Conservation (phyloP, 768 basidiomycete species). For the Postia placenta region DNA sequence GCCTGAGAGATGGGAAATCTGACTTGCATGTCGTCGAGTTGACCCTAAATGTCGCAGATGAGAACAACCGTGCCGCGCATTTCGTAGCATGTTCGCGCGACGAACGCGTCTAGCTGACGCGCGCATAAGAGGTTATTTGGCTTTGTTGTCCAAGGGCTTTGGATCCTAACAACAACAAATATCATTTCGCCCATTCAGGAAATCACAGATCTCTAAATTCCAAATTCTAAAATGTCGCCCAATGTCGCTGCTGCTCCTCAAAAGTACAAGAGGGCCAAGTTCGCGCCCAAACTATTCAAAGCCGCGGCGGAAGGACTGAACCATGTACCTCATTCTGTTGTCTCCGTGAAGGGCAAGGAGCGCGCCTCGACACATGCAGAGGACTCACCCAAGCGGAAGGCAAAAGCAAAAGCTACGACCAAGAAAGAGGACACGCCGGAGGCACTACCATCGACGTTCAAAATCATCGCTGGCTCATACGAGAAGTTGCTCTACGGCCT, state of each 20-base stretch:
- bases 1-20: no score
- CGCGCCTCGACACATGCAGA: slow-evolving; percentile 14
- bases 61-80: no score
- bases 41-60: no score
- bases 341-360: slow-evolving; percentile 22
- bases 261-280: neutral
- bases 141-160: slow-evolving; percentile 29
- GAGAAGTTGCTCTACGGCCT: slow-evolving; percentile 94
- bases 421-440: slow-evolving; percentile 8
- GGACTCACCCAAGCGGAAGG: slow-evolving; percentile 6
- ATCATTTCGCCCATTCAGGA: neutral
- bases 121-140: slow-evolving; percentile 13
- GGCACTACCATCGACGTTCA: slow-evolving; percentile 58
- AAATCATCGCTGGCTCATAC: slow-evolving; percentile 88
- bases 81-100: no score
- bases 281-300: neutral
- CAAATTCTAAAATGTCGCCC: neutral
- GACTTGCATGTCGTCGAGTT: no score
- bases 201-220: neutral
- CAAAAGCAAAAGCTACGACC: neutral
- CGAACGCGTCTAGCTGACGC: neutral
- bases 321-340: neutral
- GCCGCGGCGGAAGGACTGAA: neutral
- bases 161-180: slow-evolving; percentile 22
- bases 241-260: slow-evolving; percentile 1